Evolutionary conservation across 495 filamentous ascomycete species (phyloP).

Genomic region (Aspergillus mulundensis): DNA sequence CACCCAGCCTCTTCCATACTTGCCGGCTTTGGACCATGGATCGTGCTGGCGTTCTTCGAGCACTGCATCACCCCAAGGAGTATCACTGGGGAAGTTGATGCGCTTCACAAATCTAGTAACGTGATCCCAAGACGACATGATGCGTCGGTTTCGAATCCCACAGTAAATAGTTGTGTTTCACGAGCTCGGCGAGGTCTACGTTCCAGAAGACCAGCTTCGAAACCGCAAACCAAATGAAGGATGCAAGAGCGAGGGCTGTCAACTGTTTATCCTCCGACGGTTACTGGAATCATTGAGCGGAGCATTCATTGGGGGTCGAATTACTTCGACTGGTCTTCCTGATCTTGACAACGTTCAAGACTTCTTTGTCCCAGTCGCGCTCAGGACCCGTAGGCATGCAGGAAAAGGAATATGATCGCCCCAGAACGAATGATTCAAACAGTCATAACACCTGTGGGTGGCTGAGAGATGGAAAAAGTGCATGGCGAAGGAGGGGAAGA

Average conservation of each 20-base stretch:
- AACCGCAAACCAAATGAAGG: neutral
- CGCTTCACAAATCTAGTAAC: slow-evolving; percentile 59
- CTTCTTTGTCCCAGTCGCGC: neutral
- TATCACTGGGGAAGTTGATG: slow-evolving; percentile 66
- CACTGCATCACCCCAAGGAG: slow-evolving; percentile 64
- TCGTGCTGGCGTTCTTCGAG: slow-evolving; percentile 71
- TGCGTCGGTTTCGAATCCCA: neutral
- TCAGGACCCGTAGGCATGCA: neutral
- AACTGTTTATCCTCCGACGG: neutral
- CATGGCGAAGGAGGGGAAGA: slow-evolving; percentile 11
- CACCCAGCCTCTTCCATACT: slow-evolving; percentile 84
- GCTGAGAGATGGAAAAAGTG: slow-evolving; percentile 1
- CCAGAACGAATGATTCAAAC: slow-evolving; percentile 1
- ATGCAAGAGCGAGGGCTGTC: neutral
- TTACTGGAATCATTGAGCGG: slow-evolving; percentile 6
- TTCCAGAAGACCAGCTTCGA: slow-evolving; percentile 7
- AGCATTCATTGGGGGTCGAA: slow-evolving; percentile 5
- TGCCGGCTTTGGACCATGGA: slow-evolving; percentile 74
- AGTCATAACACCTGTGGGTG: slow-evolving; percentile 4
- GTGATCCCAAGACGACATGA: slow-evolving; percentile 16
- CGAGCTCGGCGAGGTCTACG: neutral
- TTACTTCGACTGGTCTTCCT: neutral
- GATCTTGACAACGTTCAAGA: neutral
- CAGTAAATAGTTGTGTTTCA: neutral
- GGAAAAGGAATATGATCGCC: slow-evolving; percentile 6